phyloP scores from a whole-genome alignment of 1,284 basidiomycete species.

The Tremellales sp. region DNA sequence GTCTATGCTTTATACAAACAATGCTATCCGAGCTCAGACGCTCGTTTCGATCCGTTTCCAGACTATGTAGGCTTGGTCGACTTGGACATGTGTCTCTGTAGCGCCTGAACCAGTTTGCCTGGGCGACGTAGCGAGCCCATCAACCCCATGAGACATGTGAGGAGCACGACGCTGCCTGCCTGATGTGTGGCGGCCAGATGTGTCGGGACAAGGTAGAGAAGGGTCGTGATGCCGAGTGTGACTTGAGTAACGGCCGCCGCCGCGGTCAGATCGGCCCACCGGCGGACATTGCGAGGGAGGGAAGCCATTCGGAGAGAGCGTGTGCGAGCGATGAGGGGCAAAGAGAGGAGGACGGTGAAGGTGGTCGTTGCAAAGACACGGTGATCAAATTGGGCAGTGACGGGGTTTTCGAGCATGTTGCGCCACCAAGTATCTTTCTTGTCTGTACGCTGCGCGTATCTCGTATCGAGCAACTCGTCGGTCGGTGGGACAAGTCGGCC shows the following conservation, averaged over 20 bases:
- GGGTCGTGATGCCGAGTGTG: slow-evolving; percentile 81
- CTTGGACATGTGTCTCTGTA: neutral
- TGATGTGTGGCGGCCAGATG: slow-evolving; percentile 91
- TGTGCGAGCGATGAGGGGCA: slow-evolving; percentile 60
- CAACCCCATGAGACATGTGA: slow-evolving; percentile 79
- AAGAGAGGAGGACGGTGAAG: slow-evolving; percentile 63
- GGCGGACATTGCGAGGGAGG: slow-evolving; percentile 65
- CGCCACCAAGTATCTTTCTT: slow-evolving; percentile 79
- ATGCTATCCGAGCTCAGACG: too few species aligned
- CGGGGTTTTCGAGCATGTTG: slow-evolving; percentile 95
- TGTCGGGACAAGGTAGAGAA: slow-evolving; percentile 90
- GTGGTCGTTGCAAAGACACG: slow-evolving; percentile 81
- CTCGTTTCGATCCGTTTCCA: too few species aligned
- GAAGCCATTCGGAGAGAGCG: slow-evolving; percentile 57
- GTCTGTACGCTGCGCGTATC: slow-evolving; percentile 67
- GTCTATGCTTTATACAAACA: too few species aligned
- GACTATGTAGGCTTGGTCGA: neutral
- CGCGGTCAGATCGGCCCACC: slow-evolving; percentile 65
- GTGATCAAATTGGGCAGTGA: slow-evolving; percentile 96
- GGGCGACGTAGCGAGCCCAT: slow-evolving; percentile 70
- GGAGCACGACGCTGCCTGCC: slow-evolving; percentile 81
- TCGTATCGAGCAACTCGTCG: slow-evolving; percentile 73
- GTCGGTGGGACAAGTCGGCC: slow-evolving; percentile 75
- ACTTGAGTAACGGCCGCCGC: slow-evolving; percentile 84
- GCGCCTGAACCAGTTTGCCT: neutral